Evolutionary conservation across 176 grass and related monocot genomes (phyloP).

Genomic region (Eleusine coracana): DNA sequence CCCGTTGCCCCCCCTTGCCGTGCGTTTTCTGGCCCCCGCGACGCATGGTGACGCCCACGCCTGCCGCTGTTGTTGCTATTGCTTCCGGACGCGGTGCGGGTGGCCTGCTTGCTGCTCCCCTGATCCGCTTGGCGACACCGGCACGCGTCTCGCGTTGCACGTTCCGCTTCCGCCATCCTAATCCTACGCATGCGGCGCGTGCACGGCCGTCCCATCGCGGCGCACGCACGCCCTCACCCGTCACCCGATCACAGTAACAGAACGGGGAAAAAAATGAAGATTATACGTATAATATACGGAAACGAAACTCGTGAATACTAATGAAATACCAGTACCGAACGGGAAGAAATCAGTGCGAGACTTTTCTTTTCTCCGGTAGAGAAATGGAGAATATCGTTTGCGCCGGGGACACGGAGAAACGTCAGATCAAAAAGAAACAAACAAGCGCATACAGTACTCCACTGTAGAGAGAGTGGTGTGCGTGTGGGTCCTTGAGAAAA

Average conservation of each 20-base stretch:
- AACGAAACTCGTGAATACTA: no score
- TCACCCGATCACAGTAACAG: neutral
- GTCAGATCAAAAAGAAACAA: neutral
- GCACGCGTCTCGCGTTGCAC: neutral
- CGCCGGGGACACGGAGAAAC: neutral
- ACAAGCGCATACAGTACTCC: neutral
- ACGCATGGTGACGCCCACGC: neutral
- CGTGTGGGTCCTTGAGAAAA: neutral
- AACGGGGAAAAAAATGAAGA: neutral
- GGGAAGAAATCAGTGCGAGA: neutral
- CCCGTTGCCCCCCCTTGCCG: no score
- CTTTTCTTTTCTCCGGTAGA: neutral
- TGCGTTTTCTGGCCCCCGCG: neutral
- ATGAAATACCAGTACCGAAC: no score
- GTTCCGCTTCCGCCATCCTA: neutral
- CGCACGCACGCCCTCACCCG: neutral
- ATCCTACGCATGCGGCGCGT: neutral
- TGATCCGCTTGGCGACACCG: neutral
- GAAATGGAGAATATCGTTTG: neutral
- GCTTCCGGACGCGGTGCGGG: neutral
- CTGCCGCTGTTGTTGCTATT: neutral
- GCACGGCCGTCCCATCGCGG: neutral
- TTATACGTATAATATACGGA: neutral
- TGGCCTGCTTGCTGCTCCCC: neutral
- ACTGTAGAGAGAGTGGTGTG: neutral